Conservation (phyloP, 2,329 filamentous ascomycete species). For the Fusarium floridanum region DNA sequence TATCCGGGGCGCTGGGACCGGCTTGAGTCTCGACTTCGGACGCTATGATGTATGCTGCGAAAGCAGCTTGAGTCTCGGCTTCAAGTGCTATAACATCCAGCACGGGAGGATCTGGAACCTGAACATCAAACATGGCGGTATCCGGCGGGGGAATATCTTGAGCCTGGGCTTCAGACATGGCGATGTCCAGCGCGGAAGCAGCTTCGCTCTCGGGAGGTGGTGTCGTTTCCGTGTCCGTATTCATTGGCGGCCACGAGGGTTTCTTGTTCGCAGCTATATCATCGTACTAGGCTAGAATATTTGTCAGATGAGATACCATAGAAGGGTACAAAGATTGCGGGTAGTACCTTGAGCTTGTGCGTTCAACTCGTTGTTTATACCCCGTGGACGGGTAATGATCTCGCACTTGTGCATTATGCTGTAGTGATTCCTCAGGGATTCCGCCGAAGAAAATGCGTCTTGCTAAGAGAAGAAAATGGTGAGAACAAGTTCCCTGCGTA, state of each 20-base stretch:
- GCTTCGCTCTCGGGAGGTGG: too few relatives aligned
- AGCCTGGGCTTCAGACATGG: too few relatives aligned
- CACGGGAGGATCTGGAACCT: too few relatives aligned
- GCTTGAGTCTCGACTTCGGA: too few relatives aligned
- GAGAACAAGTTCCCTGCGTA: neutral
- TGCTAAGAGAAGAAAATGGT: neutral
- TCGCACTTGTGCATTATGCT: neutral
- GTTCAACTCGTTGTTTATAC: neutral
- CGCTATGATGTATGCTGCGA: too few relatives aligned
- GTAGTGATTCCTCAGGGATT: neutral
- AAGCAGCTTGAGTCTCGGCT: neutral
- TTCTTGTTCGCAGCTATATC: neutral
- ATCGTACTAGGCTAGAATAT: neutral
- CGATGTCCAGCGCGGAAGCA: too few relatives aligned
- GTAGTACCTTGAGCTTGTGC: neutral
- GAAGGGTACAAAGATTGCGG: neutral
- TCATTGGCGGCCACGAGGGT: neutral
- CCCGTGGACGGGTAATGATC: neutral
- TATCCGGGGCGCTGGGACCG: too few relatives aligned
- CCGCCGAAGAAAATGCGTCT: neutral
- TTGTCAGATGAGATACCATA: neutral
- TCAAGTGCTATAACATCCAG: neutral
- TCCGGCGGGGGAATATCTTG: too few relatives aligned
- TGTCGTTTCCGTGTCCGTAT: neutral
- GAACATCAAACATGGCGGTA: too few relatives aligned